phyloP scores from a whole-genome alignment of 108 stramenopile species.

The Poteriospumella lacustris region DNA sequence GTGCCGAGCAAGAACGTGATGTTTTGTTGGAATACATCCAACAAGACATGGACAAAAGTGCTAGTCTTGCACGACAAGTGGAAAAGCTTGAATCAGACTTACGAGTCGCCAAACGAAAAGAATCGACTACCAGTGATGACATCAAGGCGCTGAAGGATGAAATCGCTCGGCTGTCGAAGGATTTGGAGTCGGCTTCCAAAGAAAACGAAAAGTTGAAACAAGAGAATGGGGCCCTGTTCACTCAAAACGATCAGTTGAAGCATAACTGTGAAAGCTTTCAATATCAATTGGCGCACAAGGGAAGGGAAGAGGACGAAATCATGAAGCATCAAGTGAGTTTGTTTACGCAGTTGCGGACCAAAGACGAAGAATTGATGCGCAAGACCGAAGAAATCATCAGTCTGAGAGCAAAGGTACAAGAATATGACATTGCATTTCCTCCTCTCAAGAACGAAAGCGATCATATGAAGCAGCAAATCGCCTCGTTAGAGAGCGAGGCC shows the following conservation, averaged over 20 bases:
- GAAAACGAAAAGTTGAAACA: neutral
- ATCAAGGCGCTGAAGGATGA: neutral
- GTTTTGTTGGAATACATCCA: conserved; percentile 9
- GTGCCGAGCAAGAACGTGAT: conserved; percentile 24
- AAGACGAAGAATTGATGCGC: neutral
- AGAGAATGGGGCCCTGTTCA: neutral
- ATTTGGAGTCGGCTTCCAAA: neutral
- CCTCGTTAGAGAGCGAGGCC: neutral
- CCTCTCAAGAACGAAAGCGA: neutral
- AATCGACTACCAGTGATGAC: no score
- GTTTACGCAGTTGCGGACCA: neutral
- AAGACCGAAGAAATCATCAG: neutral
- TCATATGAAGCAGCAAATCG: neutral
- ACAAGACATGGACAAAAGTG: conserved; percentile 19
- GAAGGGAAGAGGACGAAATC: neutral
- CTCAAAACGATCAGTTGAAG: neutral
- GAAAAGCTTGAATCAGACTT: conserved; percentile 3
- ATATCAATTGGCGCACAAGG: neutral
- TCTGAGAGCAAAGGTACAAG: neutral
- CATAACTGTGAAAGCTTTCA: neutral
- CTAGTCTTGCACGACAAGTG: neutral
- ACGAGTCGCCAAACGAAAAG: neutral
- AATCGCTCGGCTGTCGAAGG: neutral
- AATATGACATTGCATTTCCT: neutral
- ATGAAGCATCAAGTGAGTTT: neutral